phyloP scores from a whole-genome alignment of 306 rosid genomes.

The Argentina anserina region DNA sequence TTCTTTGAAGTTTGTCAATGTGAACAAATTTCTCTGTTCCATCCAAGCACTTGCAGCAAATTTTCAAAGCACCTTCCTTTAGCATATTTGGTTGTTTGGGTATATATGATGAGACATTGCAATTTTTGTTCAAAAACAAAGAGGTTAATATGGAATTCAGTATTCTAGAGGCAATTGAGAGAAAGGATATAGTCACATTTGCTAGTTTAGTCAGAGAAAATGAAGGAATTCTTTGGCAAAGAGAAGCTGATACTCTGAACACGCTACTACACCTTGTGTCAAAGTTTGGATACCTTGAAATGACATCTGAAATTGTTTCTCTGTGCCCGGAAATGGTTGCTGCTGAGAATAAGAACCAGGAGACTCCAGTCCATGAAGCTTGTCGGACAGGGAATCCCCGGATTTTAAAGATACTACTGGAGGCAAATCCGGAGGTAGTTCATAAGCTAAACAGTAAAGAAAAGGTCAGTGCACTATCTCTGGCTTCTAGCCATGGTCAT shows the following conservation, averaged over 20 bases:
- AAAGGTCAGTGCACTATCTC: constrained; percentile 29
- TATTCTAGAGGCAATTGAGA: constrained; percentile 39
- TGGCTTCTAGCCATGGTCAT: constrained; percentile 49
- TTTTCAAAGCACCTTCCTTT: constrained; percentile 3
- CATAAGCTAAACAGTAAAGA: constrained; percentile 29
- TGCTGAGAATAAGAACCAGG: constrained; percentile 44
- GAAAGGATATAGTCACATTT: constrained; percentile 32
- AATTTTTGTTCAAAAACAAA: neutral
- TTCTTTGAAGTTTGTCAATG: constrained; percentile 5
- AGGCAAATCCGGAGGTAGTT: constrained; percentile 30
- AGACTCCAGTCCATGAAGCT: constrained; percentile 53
- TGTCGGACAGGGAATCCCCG: constrained; percentile 34
- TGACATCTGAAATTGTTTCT: constrained; percentile 40
- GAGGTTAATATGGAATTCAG: constrained; percentile 39
- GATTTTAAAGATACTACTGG: constrained; percentile 34
- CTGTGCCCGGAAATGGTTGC: constrained; percentile 54
- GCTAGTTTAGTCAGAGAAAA: constrained; percentile 34
- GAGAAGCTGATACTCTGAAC: constrained; percentile 38
- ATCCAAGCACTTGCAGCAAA: neutral
- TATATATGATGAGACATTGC: neutral
- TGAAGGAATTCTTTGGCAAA: constrained; percentile 40
- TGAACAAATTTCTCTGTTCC: neutral
- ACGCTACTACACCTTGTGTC: constrained; percentile 61
- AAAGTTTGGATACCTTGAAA: constrained; percentile 40
- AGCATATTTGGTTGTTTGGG: neutral